Evolutionary conservation across 1,284 basidiomycete genomes (phyloP).

Genomic region (Wolfiporia cocos): DNA sequence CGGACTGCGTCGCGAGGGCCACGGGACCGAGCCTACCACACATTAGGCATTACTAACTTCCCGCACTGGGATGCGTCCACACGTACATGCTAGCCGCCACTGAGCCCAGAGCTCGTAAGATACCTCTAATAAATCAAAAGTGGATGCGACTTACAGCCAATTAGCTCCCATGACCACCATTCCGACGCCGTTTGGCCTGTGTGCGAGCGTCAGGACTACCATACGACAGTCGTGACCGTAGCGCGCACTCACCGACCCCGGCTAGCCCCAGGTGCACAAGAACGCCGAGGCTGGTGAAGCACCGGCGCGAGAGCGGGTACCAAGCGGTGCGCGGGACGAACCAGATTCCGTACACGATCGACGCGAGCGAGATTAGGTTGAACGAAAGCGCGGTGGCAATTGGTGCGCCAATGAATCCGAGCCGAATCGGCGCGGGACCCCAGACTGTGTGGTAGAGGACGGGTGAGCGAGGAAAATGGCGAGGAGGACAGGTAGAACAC

Average conservation of each 20-base stretch:
- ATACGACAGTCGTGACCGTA: background rate
- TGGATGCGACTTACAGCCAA: conserved; percentile 49
- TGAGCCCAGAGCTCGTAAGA: conserved; percentile 12
- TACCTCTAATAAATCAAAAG: background rate
- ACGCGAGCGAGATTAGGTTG: conserved; percentile 73
- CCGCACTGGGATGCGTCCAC: too few relatives aligned
- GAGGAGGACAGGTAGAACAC: conserved; percentile 9
- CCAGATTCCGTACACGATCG: conserved; percentile 69
- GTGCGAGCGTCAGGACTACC: background rate
- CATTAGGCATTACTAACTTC: too few relatives aligned
- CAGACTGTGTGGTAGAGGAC: conserved; percentile 47
- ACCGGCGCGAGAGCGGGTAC: conserved; percentile 68
- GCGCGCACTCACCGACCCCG: conserved; percentile 49
- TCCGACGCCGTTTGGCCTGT: conserved; percentile 61
- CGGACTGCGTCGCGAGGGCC: conserved; percentile 65
- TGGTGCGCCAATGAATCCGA: conserved; percentile 94
- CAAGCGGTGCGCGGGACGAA: conserved; percentile 79
- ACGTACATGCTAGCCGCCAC: conserved; percentile 57
- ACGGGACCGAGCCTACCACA: conserved; percentile 49
- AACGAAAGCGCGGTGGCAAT: conserved; percentile 86
- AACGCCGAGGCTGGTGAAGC: conserved; percentile 69
- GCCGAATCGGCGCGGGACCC: conserved; percentile 70
- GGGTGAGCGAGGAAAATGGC: background rate
- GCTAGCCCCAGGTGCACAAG: conserved; percentile 73
- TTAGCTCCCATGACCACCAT: conserved; percentile 91